Evolutionary conservation across 2,329 filamentous ascomycete genomes (phyloP).

Genomic region (Diaporthe nobilis): DNA sequence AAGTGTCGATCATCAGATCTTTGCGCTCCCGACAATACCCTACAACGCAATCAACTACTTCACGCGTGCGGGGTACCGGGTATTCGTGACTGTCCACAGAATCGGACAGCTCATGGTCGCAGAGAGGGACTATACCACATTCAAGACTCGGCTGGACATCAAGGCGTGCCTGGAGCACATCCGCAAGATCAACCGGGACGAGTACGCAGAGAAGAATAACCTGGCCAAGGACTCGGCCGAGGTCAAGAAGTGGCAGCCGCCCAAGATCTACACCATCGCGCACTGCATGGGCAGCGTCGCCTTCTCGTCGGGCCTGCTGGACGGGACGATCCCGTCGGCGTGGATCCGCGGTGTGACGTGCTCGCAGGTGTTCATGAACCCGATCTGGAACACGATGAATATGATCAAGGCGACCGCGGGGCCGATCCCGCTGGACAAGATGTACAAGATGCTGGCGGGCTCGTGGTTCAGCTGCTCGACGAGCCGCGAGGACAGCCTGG

Average conservation of each 20-base stretch:
- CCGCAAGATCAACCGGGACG: slow-evolving; percentile 53
- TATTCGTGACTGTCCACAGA: slow-evolving; percentile 70
- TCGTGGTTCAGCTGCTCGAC: slow-evolving; percentile 70
- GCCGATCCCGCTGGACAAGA: slow-evolving; percentile 62
- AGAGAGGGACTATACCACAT: slow-evolving; percentile 69
- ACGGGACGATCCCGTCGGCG: slow-evolving; percentile 69
- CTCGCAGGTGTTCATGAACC: slow-evolving; percentile 76
- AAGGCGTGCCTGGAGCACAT: slow-evolving; percentile 68
- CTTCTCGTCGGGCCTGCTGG: slow-evolving; percentile 70
- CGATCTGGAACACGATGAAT: slow-evolving; percentile 70
- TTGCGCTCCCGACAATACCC: slow-evolving; percentile 73
- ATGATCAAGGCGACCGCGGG: slow-evolving; percentile 66
- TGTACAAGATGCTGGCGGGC: slow-evolving; percentile 64
- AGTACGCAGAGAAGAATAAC: slow-evolving; percentile 44
- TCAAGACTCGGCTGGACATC: slow-evolving; percentile 72
- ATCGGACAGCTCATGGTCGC: slow-evolving; percentile 68
- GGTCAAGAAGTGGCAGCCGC: slow-evolving; percentile 30
- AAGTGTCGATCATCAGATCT: slow-evolving; percentile 75
- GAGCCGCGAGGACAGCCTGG: slow-evolving; percentile 58
- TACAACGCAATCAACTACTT: slow-evolving; percentile 76
- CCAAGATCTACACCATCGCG: slow-evolving; percentile 68
- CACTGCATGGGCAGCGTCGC: slow-evolving; percentile 77
- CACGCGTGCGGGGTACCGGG: slow-evolving; percentile 70
- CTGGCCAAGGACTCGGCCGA: not conserved
- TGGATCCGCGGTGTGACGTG: slow-evolving; percentile 72